phyloP scores from a whole-genome alignment of 139 green algal genomes.

The Pedinophyceae sp. region DNA sequence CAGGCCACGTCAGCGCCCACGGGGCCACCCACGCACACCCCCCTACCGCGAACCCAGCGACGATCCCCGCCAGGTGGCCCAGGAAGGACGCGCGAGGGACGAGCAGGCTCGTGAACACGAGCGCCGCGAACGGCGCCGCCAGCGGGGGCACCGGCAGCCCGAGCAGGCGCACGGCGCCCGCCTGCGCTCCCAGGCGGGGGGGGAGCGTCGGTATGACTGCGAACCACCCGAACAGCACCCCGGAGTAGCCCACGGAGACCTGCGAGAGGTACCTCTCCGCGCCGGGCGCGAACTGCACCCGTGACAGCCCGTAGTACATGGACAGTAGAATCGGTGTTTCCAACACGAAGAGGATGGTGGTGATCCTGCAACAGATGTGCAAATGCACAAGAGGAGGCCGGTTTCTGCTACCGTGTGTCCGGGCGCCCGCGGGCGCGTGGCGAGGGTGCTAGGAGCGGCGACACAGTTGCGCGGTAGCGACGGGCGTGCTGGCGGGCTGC shows the following conservation, averaged over 20 bases:
- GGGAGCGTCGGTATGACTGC: slow-evolving; percentile 18
- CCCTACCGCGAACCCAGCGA: slow-evolving; percentile 39
- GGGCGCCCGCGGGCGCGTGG: too few species aligned
- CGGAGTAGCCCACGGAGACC: slow-evolving; percentile 51
- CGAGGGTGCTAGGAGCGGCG: too few species aligned
- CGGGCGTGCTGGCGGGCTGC: too few species aligned
- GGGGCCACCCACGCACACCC: too few species aligned
- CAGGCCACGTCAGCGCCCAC: too few species aligned
- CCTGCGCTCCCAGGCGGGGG: slow-evolving; percentile 7
- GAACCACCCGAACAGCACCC: slow-evolving; percentile 60
- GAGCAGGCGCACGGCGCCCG: slow-evolving; percentile 32
- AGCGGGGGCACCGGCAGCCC: slow-evolving; percentile 27
- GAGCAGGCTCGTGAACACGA: slow-evolving; percentile 44
- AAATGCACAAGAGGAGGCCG: too few species aligned
- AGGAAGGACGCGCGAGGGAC: slow-evolving; percentile 34
- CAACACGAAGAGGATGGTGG: too few species aligned
- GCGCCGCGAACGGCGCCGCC: slow-evolving; percentile 33
- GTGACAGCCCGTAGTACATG: slow-evolving; percentile 1
- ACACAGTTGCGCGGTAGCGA: too few species aligned
- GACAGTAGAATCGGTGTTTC: background rate
- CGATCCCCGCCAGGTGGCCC: slow-evolving; percentile 41
- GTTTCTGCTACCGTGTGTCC: too few species aligned
- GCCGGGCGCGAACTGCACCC: slow-evolving; percentile 19
- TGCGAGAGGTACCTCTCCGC: too few species aligned
- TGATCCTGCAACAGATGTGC: too few species aligned